A percentile compares a stretch with the other conserved stretches of the same genome.
Evolutionary conservation across 306 rosid species (phyloP).

Genomic region (Vigna nakashimae): DNA sequence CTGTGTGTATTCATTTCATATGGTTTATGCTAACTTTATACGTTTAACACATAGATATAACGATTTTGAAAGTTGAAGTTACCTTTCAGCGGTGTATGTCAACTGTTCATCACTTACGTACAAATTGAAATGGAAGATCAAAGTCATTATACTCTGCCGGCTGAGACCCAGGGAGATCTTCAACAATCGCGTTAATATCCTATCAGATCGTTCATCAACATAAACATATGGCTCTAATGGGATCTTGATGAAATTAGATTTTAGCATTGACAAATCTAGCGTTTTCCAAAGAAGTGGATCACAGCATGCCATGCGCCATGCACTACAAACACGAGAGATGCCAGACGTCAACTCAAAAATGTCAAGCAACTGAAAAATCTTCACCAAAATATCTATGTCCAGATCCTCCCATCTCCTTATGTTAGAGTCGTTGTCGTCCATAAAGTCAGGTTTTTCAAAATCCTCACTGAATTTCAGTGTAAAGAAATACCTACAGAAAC

Average conservation of each 20-base stretch:
- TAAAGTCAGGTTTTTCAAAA: slow-evolving; percentile 50
- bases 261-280: slow-evolving; percentile 75
- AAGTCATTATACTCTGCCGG: slow-evolving; percentile 54
- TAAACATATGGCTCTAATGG: slow-evolving; percentile 80
- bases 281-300: slow-evolving; percentile 83
- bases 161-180: slow-evolving; percentile 76
- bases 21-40: slow-evolving; percentile 2
- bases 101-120: slow-evolving; percentile 74
- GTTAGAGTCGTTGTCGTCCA: slow-evolving; percentile 56
- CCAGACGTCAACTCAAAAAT: slow-evolving; percentile 68
- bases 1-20: not conserved
- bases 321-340: slow-evolving; percentile 75
- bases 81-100: slow-evolving; percentile 89
- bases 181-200: slow-evolving; percentile 57
- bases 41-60: not conserved
- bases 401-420: slow-evolving; percentile 75
- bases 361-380: slow-evolving; percentile 72
- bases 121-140: slow-evolving; percentile 79
- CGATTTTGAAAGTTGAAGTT: slow-evolving; percentile 39
- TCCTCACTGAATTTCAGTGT: slow-evolving; percentile 37
- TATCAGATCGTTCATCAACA: slow-evolving; percentile 70
- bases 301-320: slow-evolving; percentile 73
- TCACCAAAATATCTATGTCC: slow-evolving; percentile 73
- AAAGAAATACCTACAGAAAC: slow-evolving; percentile 40
- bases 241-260: slow-evolving; percentile 75